Evolutionary conservation across 441 rosid species (phyloP).

Genomic region (Gossypium trilobum): DNA sequence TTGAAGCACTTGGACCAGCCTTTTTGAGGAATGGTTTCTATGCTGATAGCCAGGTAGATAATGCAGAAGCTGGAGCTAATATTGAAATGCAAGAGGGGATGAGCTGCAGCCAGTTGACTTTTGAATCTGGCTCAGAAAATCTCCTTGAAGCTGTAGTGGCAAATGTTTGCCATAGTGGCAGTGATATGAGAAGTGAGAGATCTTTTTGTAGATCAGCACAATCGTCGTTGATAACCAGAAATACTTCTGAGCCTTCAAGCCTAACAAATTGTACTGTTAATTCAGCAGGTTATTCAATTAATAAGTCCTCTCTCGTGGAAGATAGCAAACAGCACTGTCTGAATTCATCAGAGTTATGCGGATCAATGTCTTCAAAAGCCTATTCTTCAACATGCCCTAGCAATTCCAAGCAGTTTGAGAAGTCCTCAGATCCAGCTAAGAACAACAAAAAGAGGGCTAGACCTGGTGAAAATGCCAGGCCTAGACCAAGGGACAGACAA

Average conservation of each 20-base stretch:
- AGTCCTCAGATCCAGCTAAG: not conserved
- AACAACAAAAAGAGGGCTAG: slow-evolving; percentile 36
- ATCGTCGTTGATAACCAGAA: slow-evolving; percentile 45
- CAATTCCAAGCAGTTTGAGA: slow-evolving; percentile 24
- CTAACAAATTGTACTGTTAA: slow-evolving; percentile 30
- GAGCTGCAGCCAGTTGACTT: slow-evolving; percentile 48
- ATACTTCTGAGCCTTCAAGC: slow-evolving; percentile 39
- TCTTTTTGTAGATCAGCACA: slow-evolving; percentile 44
- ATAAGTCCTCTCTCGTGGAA: slow-evolving; percentile 33
- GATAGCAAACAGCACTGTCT: slow-evolving; percentile 37
- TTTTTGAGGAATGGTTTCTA: slow-evolving; percentile 35
- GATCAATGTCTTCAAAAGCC: slow-evolving; percentile 56
- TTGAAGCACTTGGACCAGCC: slow-evolving; percentile 74
- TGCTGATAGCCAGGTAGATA: slow-evolving; percentile 38
- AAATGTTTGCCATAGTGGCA: slow-evolving; percentile 44
- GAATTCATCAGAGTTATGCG: slow-evolving; percentile 52
- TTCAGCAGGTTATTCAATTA: slow-evolving; percentile 43
- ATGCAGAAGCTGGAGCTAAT: slow-evolving; percentile 34
- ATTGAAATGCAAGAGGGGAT: slow-evolving; percentile 41
- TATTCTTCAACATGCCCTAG: slow-evolving; percentile 66
- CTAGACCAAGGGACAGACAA: slow-evolving; percentile 93
- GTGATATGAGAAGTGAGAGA: slow-evolving; percentile 43
- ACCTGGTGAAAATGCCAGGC: slow-evolving; percentile 79
- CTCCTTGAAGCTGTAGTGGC: slow-evolving; percentile 89
- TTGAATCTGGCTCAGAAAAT: slow-evolving; percentile 56